Conservation (phyloP, 2,329 filamentous ascomycete species). For the Aureobasidium leucospermi region DNA sequence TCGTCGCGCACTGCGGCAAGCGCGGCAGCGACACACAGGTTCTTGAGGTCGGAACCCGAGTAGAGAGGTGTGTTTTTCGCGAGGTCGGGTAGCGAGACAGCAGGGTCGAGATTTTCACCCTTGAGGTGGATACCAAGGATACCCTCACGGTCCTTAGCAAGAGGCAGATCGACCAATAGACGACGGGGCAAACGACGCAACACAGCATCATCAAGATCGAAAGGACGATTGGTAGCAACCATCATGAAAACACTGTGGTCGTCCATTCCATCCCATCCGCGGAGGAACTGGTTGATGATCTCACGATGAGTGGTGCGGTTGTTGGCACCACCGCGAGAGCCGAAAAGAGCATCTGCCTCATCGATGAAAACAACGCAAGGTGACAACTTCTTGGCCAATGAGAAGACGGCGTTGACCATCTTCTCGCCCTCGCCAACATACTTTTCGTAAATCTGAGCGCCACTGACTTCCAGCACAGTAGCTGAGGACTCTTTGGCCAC, state of each 20-base stretch:
- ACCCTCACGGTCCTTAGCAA: slow-evolving; percentile 56
- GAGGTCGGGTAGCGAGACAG: slow-evolving; percentile 55
- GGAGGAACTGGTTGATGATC: slow-evolving; percentile 91
- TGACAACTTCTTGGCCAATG: slow-evolving; percentile 72
- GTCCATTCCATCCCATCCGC: slow-evolving; percentile 93
- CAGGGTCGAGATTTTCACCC: slow-evolving; percentile 55
- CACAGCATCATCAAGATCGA: slow-evolving; percentile 86
- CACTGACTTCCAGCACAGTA: slow-evolving; percentile 73
- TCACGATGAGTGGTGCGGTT: slow-evolving; percentile 71
- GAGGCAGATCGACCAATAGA: slow-evolving; percentile 65
- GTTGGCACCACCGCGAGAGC: slow-evolving; percentile 59
- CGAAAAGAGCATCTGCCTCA: slow-evolving; percentile 89
- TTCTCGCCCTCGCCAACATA: slow-evolving; percentile 96
- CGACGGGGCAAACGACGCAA: slow-evolving; percentile 67
- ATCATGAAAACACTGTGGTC: slow-evolving; percentile 81
- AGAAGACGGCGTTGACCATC: slow-evolving; percentile 88
- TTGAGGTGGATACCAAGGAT: slow-evolving; percentile 67
- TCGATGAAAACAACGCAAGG: slow-evolving; percentile 96
- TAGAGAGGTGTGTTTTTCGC: slow-evolving; percentile 66
- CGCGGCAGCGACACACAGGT: slow-evolving; percentile 70
- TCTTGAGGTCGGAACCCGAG: slow-evolving; percentile 78
- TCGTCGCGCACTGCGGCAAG: slow-evolving; percentile 74
- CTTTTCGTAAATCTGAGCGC: slow-evolving; percentile 90
- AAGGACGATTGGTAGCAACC: slow-evolving; percentile 93
- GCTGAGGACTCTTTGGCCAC: slow-evolving; percentile 60